These are phyloP conservation scores for Agaricales sp. DNA, from an alignment of 1,284 basidiomycete genomes.

Conservation along the genomic window DNA sequence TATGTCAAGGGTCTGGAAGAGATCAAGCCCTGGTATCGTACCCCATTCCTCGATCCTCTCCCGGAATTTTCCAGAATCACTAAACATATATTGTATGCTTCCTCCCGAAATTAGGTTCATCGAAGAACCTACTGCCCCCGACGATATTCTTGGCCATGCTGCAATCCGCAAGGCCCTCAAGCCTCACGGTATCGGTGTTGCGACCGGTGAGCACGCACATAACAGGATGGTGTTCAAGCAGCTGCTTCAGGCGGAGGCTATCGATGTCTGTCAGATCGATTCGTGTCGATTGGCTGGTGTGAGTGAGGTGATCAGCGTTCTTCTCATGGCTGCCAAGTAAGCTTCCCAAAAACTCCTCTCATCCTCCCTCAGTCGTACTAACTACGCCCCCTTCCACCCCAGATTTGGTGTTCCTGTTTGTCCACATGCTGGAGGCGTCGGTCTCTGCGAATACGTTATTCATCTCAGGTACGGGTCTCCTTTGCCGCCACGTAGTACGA, in stretches of 20 bases:
- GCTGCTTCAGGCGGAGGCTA: conserved; percentile 84
- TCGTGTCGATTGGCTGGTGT: conserved; percentile 89
- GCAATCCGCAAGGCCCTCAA: conserved; percentile 73
- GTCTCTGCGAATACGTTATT: conserved; percentile 89
- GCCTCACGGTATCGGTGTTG: conserved; percentile 83
- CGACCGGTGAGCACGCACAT: conserved; percentile 94
- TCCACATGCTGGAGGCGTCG: conserved; percentile 93
- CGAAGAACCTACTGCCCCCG: conserved; percentile 90
- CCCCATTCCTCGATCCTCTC: not conserved
- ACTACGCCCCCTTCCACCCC: conserved; percentile 5
- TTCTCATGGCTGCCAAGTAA: conserved; percentile 89
- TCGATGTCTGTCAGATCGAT: conserved; percentile 96
- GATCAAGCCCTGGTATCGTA: conserved; percentile 77
- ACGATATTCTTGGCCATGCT: conserved; percentile 83
- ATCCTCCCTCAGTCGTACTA: conserved; percentile 2
- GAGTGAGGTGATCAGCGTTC: conserved; percentile 87
- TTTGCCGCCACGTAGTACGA: conserved; percentile 2
- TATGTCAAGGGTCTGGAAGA: conserved; percentile 77
- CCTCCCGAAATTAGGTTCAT: conserved; percentile 88
- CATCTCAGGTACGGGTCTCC: conserved; percentile 49
- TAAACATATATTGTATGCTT: conserved; percentile 1
- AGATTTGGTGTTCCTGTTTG: conserved; percentile 83
- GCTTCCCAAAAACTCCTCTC: conserved; percentile 14
- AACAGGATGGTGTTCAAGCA: conserved; percentile 98
- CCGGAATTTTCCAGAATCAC: not conserved